phyloP scores from a whole-genome alignment of 164 flowering plant species.

The Cinnamomum chago region DNA sequence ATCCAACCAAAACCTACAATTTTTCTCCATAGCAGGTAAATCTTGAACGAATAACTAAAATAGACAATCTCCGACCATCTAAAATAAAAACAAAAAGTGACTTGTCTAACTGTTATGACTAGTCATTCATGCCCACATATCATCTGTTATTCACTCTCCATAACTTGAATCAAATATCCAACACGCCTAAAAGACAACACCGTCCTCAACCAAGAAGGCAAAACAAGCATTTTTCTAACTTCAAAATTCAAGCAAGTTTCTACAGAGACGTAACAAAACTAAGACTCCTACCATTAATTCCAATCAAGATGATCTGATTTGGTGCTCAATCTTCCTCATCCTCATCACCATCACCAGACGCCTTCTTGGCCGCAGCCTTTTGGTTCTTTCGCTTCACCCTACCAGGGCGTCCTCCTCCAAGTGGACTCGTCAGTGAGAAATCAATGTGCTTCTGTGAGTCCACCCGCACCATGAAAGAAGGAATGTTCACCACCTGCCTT shows the following conservation, averaged over 20 bases:
- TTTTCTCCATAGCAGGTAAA: too few species aligned
- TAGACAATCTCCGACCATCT: neutral
- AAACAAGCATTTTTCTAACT: neutral
- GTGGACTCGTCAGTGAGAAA: conserved; percentile 57
- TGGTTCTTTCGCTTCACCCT: conserved; percentile 54
- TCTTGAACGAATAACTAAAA: too few species aligned
- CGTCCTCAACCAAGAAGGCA: neutral
- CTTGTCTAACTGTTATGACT: neutral
- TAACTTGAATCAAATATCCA: neutral
- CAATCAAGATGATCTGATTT: neutral
- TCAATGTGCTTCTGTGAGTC: conserved; percentile 63
- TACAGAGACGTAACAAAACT: neutral
- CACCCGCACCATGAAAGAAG: conserved; percentile 56
- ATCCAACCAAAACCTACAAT: too few species aligned
- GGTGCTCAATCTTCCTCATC: conserved; percentile 45
- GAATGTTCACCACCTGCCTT: conserved; percentile 57
- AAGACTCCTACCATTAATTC: neutral
- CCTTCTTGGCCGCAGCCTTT: conserved; percentile 55
- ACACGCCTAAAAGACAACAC: neutral
- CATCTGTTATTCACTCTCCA: neutral
- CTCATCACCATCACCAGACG: conserved; percentile 53
- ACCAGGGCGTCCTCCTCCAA: conserved; percentile 58
- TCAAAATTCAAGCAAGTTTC: neutral
- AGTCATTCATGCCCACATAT: neutral
- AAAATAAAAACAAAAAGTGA: neutral